phyloP scores from a whole-genome alignment of 768 basidiomycete species.

The Kwoniella shandongensis region DNA sequence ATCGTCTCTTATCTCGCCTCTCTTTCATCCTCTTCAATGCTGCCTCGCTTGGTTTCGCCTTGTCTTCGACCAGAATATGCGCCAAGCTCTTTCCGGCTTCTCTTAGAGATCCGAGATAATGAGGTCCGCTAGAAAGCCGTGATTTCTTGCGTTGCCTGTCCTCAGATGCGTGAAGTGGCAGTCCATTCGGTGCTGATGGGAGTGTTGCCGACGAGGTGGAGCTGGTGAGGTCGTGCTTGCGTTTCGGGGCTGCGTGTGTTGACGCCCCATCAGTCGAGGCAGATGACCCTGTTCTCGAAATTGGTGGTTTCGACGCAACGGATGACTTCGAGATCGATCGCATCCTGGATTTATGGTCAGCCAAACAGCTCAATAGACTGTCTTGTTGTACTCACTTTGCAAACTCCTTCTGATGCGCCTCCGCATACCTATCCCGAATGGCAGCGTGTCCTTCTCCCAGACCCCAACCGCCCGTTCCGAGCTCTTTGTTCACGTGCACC shows the following conservation, averaged over 20 bases:
- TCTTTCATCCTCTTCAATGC: conserved; percentile 23
- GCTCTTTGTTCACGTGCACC: conserved; percentile 29
- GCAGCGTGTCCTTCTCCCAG: conserved; percentile 13
- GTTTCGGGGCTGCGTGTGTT: conserved; percentile 22
- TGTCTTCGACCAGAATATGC: conserved; percentile 29
- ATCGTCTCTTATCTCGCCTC: conserved; percentile 25
- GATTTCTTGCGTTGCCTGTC: conserved; percentile 7
- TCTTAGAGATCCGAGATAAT: conserved; percentile 31
- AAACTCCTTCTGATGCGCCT: conserved; percentile 47
- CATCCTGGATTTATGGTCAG: conserved; percentile 32
- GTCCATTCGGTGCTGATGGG: conserved; percentile 42
- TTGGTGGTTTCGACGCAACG: background rate
- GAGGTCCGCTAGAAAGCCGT: conserved; percentile 38
- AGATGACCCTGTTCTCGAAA: conserved; percentile 8
- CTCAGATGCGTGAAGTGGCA: conserved; percentile 15
- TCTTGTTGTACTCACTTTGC: conserved; percentile 36
- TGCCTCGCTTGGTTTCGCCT: conserved; percentile 11
- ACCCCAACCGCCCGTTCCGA: conserved; percentile 38
- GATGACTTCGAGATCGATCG: conserved; percentile 29
- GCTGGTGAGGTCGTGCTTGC: conserved; percentile 25
- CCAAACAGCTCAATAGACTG: background rate
- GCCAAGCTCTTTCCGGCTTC: conserved; percentile 40
- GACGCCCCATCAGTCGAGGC: background rate
- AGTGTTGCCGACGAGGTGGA: conserved; percentile 8
- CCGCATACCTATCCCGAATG: conserved; percentile 39